phyloP scores from a whole-genome alignment of 352 stramenopile genomes.

The Phytopythium litorale region DNA sequence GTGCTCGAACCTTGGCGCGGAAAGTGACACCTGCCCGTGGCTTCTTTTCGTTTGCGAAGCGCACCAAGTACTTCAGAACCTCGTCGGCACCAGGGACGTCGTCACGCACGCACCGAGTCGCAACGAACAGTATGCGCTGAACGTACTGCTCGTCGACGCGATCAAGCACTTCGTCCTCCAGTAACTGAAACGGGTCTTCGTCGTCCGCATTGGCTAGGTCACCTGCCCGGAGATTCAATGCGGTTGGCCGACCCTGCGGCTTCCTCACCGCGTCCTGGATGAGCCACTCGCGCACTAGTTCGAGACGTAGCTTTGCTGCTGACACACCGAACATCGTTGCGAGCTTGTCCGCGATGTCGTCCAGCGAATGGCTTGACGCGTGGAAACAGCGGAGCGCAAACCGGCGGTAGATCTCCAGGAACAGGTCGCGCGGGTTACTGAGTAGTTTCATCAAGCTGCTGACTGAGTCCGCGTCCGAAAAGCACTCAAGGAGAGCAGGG shows the following conservation, averaged over 20 bases:
- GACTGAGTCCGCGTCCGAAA: constrained; percentile 12
- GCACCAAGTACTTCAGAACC: constrained; percentile 30
- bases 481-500: constrained; percentile 9
- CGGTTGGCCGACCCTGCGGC: neutral
- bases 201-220: constrained; percentile 13
- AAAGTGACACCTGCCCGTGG: constrained; percentile 52
- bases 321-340: constrained; percentile 23
- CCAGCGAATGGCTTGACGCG: constrained; percentile 18
- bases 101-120: constrained; percentile 12
- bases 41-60: constrained; percentile 37
- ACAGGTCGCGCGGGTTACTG: constrained; percentile 29
- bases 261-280: constrained; percentile 31
- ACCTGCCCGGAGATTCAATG: neutral
- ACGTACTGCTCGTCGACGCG: constrained; percentile 28
- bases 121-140: constrained; percentile 31
- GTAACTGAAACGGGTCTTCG: constrained; percentile 29
- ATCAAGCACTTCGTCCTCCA: constrained; percentile 25
- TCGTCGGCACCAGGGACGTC: constrained; percentile 17
- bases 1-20: constrained; percentile 42
- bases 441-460: constrained; percentile 28
- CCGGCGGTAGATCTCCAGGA: constrained; percentile 38
- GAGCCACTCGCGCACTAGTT: constrained; percentile 52
- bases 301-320: constrained; percentile 23
- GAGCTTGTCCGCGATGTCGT: constrained; percentile 27
- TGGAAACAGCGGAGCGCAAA: constrained; percentile 33